phyloP scores from a whole-genome alignment of 1,139 yeast genomes.

The Kurtzmaniella quercitrusa region DNA sequence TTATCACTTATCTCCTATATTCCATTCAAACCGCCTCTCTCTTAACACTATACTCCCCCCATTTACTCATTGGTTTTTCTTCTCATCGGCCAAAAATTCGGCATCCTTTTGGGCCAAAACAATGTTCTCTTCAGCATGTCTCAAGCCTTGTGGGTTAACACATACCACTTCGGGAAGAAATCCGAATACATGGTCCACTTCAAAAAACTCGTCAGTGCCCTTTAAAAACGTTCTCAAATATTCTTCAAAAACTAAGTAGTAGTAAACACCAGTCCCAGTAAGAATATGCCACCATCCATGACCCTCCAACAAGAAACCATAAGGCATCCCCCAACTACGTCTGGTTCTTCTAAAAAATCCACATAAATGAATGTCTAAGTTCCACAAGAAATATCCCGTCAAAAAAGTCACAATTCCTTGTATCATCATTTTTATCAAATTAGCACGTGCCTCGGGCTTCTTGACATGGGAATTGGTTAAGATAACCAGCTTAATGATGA shows the following conservation, averaged over 20 bases:
- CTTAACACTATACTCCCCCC: too few species aligned
- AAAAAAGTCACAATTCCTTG: slow-evolving; percentile 63
- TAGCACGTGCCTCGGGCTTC: slow-evolving; percentile 39
- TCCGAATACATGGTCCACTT: slow-evolving; percentile 48
- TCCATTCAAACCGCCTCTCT: too few species aligned
- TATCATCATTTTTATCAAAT: slow-evolving; percentile 51
- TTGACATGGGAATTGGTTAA: slow-evolving; percentile 51
- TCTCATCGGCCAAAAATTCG: slow-evolving; percentile 5
- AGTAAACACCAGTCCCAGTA: slow-evolving; percentile 69
- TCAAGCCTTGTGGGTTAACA: slow-evolving; percentile 27
- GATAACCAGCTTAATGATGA: slow-evolving; percentile 51
- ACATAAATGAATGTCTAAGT: slow-evolving; percentile 80
- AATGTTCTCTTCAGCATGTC: slow-evolving; percentile 16
- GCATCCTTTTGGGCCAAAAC: slow-evolving; percentile 18
- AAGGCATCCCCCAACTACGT: slow-evolving; percentile 73
- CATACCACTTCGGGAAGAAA: slow-evolving; percentile 33
- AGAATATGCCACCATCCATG: slow-evolving; percentile 99
- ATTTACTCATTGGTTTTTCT: slow-evolving; percentile 6
- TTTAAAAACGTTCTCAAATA: slow-evolving; percentile 61
- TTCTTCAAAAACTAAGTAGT: slow-evolving; percentile 62
- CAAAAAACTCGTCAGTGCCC: slow-evolving; percentile 48
- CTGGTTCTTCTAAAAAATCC: slow-evolving; percentile 57
- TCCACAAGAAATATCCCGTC: slow-evolving; percentile 78
- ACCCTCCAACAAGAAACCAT: slow-evolving; percentile 83
- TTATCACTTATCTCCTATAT: too few species aligned